Evolutionary conservation across 2,329 filamentous ascomycete species (phyloP), one percentile per base, ranked within the genome.

Genomic region (Fusarium napiforme): DNA sequence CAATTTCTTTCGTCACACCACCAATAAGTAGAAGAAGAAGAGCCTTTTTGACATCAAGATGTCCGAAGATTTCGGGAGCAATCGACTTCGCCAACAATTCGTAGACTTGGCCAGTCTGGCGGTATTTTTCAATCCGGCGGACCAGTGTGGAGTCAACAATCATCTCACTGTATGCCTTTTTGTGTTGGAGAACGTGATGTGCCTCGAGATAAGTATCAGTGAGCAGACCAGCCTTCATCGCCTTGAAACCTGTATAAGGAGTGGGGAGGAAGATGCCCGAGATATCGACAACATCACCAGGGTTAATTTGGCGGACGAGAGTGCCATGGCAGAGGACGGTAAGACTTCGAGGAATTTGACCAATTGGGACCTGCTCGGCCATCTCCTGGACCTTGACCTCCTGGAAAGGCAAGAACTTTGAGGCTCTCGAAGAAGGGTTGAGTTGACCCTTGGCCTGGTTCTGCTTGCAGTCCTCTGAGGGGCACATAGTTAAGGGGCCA

Each of bases 341-440:
- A 71, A 99, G 85, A 64, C 94, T 94, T 67, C 96, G 91, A 37
- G 96, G 96, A 77, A 99, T 99, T 81, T 99, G 96, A 57, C 96
- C 96, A 73, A 99, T 97, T 12, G 96, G 96, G 1, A 99, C 96
- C 82, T 99, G 96, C 81, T 99, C 96, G n/a, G 96, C 95, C 91
- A 98, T 94, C 81, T 99, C 96, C 83, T 99, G 96, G 64, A 99
- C 95, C 85, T 98, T 98, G 83, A 98, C 91, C 83, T 99, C 96
- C 83, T 99, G 96, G 86, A 99, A 99, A 7, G 96, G 95, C 78
- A 97, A 85, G 80, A 98, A 99, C 79, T 98, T 99, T 58, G 95
- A 98, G 1, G 96, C 96, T 77, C 96, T 90, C n/a, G 95, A 97
- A 2, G 96, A 98, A 42, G 97, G 90, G 81, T 97, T 96, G 43